Conservation (phyloP, 2,329 filamentous ascomycete species). For the Aspergillus fumigatiaffinis region DNA sequence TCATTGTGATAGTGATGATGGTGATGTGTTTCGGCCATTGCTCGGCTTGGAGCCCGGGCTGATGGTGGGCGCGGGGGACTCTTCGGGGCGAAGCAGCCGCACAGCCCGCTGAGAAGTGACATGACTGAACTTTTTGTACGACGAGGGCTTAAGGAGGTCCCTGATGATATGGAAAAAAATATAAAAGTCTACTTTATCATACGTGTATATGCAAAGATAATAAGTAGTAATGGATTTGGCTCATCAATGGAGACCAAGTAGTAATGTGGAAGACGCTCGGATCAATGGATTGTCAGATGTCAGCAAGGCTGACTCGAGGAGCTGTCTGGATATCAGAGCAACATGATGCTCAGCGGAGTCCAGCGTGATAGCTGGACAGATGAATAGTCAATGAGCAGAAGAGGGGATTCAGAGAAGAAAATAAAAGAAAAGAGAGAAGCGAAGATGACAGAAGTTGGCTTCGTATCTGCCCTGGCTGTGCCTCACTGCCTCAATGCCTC, state of each 20-base stretch:
- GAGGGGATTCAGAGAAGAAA: background rate
- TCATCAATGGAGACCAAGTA: background rate
- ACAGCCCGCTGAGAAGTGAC: constrained; percentile 21
- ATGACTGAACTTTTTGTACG: constrained; percentile 8
- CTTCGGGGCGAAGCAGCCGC: constrained; percentile 20
- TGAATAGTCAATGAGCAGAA: background rate
- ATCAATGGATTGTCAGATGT: background rate
- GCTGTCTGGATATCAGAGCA: background rate
- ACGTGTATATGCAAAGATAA: background rate
- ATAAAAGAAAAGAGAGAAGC: background rate
- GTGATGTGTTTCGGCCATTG: background rate
- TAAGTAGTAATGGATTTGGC: background rate
- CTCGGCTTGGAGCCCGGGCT: background rate
- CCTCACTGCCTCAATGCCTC: background rate
- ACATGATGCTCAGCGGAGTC: background rate
- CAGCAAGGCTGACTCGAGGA: background rate
- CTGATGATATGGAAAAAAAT: background rate
- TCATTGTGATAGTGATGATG: background rate
- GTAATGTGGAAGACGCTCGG: background rate
- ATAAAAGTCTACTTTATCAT: background rate
- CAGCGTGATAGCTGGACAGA: background rate
- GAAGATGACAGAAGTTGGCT: background rate
- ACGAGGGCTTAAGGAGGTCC: background rate
- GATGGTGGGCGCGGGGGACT: background rate
- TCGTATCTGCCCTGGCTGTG: background rate